Evolutionary conservation across 2,329 filamentous ascomycete genomes (phyloP), one percentile per base, ranked within the genome.

Genomic region (Plectosphaerella plurivora): DNA sequence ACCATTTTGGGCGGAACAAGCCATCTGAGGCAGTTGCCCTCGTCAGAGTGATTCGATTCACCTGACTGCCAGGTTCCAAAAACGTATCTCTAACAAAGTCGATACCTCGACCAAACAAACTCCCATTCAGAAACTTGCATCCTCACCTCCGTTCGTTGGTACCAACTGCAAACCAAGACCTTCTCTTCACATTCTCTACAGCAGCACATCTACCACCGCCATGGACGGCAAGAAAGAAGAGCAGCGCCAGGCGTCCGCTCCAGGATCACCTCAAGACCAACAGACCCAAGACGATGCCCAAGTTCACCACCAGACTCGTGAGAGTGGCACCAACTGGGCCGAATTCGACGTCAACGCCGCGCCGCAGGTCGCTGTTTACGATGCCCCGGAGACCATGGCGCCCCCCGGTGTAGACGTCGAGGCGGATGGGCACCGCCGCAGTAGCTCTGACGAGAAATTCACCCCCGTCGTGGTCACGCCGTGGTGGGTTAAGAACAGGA

Each of bases 341-440:
- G 55, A 57, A 24, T 42, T 49, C 22, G 54, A 52, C 33, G 46
- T 39, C 20, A 49, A 50, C 14, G 47, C 51, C 20, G 47, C 51
- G 20, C 55, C 55, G 4, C 51, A 57, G 33, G 52, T 57, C 5
- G 28, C 47, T 11, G 18, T 51, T 15, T 36, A 48, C 6, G 41
- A 53, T 12, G 55, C 49, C 10, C 55, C 55, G 8, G 55, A 57
- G 50, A 41, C 36, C n/a, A 15, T 33, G 3, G n/a, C 39, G n/a
- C 16, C 44, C 50, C 44, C 33, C n/a, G 9, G 14, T 16, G 8
- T 15, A 42, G 11, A 50, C n/a, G 11, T 50, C 25, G 49, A 50
- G 18, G 49, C 49, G 9, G 49, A 50, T 16, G 4, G 35, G 14
- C 42, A 28, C 12, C 49, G 37, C 8, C 49, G 37, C 20, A 41